Conservation (phyloP, 768 basidiomycete species). For the Suillus lakei region DNA sequence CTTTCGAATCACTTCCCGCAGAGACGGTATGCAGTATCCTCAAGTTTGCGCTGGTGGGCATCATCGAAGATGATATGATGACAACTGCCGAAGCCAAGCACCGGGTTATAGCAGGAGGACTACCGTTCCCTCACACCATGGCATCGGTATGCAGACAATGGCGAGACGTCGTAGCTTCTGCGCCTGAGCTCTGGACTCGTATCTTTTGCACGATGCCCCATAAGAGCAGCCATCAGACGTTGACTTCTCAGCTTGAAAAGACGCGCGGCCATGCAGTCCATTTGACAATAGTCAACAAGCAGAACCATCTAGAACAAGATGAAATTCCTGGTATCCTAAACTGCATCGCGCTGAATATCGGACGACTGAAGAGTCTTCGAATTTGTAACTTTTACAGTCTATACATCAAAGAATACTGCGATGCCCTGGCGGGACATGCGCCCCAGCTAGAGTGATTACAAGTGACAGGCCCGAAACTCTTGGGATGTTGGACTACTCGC, state of each 20-base stretch:
- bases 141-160: conserved; percentile 1
- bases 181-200: background rate
- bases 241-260: background rate
- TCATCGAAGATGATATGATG: background rate
- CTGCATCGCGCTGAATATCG: background rate
- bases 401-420: background rate
- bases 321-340: background rate
- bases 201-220: background rate
- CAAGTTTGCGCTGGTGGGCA: background rate
- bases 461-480: background rate
- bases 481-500: background rate
- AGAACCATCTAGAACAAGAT: background rate
- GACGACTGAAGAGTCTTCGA: background rate
- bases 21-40: background rate
- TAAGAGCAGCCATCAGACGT: background rate
- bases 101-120: background rate
- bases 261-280: background rate
- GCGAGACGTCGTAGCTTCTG: background rate
- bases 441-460: background rate
- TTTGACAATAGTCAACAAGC: background rate
- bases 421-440: background rate
- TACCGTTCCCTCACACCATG: background rate
- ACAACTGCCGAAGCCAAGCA: background rate
- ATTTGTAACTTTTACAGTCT: background rate
- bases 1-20: background rate